Conservation (phyloP, 164 flowering plant genomes). For the Berberis thunbergii region DNA sequence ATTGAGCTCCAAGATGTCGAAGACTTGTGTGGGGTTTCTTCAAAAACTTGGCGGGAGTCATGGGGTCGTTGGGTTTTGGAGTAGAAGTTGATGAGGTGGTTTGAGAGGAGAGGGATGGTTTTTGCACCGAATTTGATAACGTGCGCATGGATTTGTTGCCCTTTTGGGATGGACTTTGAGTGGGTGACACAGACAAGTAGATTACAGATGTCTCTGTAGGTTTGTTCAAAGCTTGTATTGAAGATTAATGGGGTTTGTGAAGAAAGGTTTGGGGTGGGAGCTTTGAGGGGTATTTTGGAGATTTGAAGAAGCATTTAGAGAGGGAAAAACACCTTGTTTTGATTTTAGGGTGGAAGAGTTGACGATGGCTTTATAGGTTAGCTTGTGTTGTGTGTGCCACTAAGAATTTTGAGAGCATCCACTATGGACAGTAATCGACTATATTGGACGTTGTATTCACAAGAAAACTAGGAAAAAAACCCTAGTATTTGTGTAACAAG, state of each 20-base stretch:
- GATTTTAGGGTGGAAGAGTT: no score
- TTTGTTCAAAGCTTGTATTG: conserved; percentile 22
- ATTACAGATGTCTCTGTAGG: conserved; percentile 37
- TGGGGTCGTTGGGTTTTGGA: conserved; percentile 60
- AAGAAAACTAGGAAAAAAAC: no score
- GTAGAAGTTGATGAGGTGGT: conserved; percentile 81
- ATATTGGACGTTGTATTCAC: no score
- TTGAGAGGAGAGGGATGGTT: conserved; percentile 45
- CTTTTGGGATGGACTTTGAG: conserved; percentile 39
- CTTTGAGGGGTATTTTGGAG: no score
- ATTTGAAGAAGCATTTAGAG: not conserved
- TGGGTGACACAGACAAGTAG: conserved; percentile 47
- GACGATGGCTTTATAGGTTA: no score
- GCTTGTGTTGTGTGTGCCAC: no score
- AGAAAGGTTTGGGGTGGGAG: not conserved
- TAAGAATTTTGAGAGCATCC: no score
- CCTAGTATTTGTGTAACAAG: no score
- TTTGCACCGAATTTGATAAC: conserved; percentile 51
- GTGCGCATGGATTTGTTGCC: conserved; percentile 70
- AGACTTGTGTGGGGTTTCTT: conserved; percentile 35
- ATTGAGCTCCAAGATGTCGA: conserved; percentile 80
- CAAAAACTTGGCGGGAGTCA: conserved; percentile 44
- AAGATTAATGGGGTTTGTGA: not conserved
- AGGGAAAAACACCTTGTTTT: not conserved
- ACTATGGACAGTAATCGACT: no score